Evolutionary conservation across 2,329 filamentous ascomycete genomes (phyloP).

Genomic region (Lizonia empirigonia): DNA sequence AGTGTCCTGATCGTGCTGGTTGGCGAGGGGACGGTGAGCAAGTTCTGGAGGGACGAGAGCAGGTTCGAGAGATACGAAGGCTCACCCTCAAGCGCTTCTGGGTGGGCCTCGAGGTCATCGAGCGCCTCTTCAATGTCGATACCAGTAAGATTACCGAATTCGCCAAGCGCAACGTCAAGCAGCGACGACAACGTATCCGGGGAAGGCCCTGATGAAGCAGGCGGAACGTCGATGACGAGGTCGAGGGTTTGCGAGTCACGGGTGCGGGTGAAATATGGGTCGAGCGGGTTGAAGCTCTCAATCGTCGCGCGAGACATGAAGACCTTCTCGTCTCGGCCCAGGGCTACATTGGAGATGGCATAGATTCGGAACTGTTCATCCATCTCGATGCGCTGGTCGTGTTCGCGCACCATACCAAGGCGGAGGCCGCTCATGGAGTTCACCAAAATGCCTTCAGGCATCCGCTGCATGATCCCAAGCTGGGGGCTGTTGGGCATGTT

Average conservation of each 20-base stretch:
- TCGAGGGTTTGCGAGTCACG: slow-evolving; percentile 76
- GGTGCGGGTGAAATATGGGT: slow-evolving; percentile 82
- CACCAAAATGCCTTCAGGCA: slow-evolving; percentile 64
- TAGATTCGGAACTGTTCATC: slow-evolving; percentile 70
- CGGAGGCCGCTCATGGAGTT: slow-evolving; percentile 66
- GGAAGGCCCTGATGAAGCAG: slow-evolving; percentile 26
- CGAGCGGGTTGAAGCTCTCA: slow-evolving; percentile 71
- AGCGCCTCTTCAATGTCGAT: slow-evolving; percentile 28
- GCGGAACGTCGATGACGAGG: slow-evolving; percentile 66
- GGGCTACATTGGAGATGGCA: slow-evolving; percentile 76
- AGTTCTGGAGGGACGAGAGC: slow-evolving; percentile 44
- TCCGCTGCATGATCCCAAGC: slow-evolving; percentile 60
- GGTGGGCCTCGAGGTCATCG: slow-evolving; percentile 32
- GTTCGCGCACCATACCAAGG: slow-evolving; percentile 71
- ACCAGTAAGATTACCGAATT: slow-evolving; percentile 33
- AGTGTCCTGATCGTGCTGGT: slow-evolving; percentile 18
- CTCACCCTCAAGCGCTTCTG: slow-evolving; percentile 30
- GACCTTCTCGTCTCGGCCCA: slow-evolving; percentile 87
- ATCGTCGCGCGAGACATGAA: slow-evolving; percentile 75
- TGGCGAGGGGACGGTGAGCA: slow-evolving; percentile 36
- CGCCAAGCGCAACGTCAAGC: slow-evolving; percentile 29
- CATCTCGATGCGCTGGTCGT: slow-evolving; percentile 47
- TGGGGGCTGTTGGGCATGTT: slow-evolving; percentile 58
- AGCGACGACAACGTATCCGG: slow-evolving; percentile 28
- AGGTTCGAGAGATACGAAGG: slow-evolving; percentile 43